Base-by-base conservation (phyloP, 495 filamentous ascomycete genomes). In the Hypoxylon crocopeplum region DNA sequence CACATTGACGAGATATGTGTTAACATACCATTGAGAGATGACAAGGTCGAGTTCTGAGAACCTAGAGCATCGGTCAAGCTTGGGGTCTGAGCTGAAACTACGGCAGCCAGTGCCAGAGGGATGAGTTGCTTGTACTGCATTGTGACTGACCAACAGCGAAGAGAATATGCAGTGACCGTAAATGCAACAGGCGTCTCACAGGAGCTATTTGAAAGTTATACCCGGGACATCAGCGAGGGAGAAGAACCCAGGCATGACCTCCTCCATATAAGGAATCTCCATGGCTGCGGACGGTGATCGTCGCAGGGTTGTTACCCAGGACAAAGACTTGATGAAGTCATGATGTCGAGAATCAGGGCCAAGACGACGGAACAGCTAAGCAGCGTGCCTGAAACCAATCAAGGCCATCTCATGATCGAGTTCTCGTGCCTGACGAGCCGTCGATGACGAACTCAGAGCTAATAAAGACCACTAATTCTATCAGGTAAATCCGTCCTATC, bases 81-180 rank as follows among this genome's bases (percentile, higher is more conserved):
- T 32, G 78, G 72, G 12, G 71, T 72, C 3, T 67, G 47, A 10
- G 62, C 64, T 33, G 51, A 51, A 37, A 55, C 59, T 16, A 63
- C 48, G 3, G 64, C 38, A 27, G 68, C 54, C 3, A 54, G 17
- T 15, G 59, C 56, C 33, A 77, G 15, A 3, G 67, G 38, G 19
- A 72, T 19, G 10, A 78, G 44, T 24, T 50, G 47, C 49, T 73
- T 77, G 50, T 71, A 48, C 30, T 75, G 70, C 77, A 81, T 77
- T 3, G 25, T 66, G 45, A 45, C 40, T 15, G 17, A 48, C 13
- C 15, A 7, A 37, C 21, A 22, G 24, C 7, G 25, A 15, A 27
- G 13, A 19, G 3, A 7, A 19, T 48, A 25, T 24, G n/a, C 36
- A 20, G 15, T 20, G 22, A 17, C 17, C 7, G 24, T 45, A 15